Conservation (phyloP, 23 red algal species). For the Pyropia haitanensis region DNA sequence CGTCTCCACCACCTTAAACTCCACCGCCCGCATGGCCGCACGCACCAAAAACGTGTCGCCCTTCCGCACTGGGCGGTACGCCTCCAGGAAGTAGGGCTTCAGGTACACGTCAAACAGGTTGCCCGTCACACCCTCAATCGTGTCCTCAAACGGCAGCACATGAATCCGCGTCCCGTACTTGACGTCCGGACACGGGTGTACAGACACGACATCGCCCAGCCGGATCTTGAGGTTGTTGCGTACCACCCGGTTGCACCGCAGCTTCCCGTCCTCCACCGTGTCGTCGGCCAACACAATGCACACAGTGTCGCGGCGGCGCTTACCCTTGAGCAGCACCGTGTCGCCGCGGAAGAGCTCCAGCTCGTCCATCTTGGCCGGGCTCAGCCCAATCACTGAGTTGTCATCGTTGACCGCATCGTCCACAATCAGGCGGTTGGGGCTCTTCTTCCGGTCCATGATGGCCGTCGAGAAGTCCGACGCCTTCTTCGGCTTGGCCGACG, state of each 20-base stretch:
- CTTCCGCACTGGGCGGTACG: conserved; percentile 96
- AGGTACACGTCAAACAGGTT: conserved; percentile 94
- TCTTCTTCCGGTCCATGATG: conserved; percentile 97
- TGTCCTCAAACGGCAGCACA: conserved; percentile 95
- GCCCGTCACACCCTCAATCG: conserved; percentile 83
- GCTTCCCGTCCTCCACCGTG: conserved; percentile 75
- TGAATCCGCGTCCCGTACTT: conserved; percentile 98
- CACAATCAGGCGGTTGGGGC: conserved; percentile 91
- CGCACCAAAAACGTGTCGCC: conserved; percentile 95
- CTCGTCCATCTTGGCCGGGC: conserved; percentile 98
- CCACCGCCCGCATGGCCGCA: conserved; percentile 87
- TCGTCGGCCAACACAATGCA: conserved; percentile 98
- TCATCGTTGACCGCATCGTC: conserved; percentile 96
- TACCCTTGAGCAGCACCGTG: conserved; percentile 92
- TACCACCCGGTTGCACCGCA: conserved; percentile 87
- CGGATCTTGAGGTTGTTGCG: conserved; percentile 95
- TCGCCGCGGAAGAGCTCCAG: conserved; percentile 97
- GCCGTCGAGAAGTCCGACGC: conserved; percentile 78
- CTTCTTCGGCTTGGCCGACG: conserved; percentile 43
- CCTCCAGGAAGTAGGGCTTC: conserved; percentile 97
- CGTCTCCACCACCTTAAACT: conserved; percentile 99
- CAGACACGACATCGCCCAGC: conserved; percentile 85
- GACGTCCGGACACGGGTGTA: conserved; percentile 85
- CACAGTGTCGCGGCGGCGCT: conserved; percentile 89
- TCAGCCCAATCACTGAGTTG: conserved; percentile 87